Evolutionary conservation across 441 rosid species (phyloP).

Genomic region (Croton laevigatus): DNA sequence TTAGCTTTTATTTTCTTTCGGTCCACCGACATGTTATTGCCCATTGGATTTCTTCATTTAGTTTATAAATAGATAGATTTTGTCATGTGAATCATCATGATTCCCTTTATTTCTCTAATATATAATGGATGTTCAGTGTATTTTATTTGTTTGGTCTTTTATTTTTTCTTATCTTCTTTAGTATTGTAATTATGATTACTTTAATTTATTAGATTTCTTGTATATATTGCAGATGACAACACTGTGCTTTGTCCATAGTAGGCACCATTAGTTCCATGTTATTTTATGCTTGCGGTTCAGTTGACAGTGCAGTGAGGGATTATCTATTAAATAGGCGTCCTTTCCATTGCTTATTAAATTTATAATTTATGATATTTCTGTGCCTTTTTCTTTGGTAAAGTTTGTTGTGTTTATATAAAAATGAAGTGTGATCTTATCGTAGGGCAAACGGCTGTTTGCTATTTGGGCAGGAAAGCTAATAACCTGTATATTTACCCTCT

Average conservation of each 20-base stretch:
- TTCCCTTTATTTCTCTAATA: slow-evolving; percentile 6
- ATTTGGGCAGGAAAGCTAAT: too few species aligned
- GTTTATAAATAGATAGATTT: slow-evolving; percentile 17
- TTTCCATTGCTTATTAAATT: neutral
- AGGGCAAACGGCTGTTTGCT: too few species aligned
- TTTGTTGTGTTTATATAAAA: neutral
- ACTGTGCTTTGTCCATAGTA: neutral
- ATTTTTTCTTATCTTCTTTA: neutral
- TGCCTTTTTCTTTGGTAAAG: neutral
- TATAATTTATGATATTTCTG: neutral
- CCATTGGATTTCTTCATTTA: slow-evolving; percentile 13
- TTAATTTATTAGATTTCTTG: slow-evolving; percentile 7
- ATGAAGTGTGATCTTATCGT: neutral
- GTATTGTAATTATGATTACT: too few species aligned
- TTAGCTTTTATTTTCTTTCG: slow-evolving; percentile 33
- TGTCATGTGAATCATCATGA: slow-evolving; percentile 26
- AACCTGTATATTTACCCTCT: too few species aligned
- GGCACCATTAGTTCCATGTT: neutral
- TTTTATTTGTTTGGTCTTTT: neutral
- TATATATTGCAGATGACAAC: slow-evolving; percentile 5
- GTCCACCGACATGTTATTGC: slow-evolving; percentile 26
- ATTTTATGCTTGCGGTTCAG: neutral
- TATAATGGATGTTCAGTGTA: slow-evolving; percentile 15
- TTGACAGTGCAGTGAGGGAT: neutral
- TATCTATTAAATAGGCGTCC: neutral